Evolutionary conservation across 208 protist genomes (phyloP).

Genomic region (Trypanosoma mega): DNA sequence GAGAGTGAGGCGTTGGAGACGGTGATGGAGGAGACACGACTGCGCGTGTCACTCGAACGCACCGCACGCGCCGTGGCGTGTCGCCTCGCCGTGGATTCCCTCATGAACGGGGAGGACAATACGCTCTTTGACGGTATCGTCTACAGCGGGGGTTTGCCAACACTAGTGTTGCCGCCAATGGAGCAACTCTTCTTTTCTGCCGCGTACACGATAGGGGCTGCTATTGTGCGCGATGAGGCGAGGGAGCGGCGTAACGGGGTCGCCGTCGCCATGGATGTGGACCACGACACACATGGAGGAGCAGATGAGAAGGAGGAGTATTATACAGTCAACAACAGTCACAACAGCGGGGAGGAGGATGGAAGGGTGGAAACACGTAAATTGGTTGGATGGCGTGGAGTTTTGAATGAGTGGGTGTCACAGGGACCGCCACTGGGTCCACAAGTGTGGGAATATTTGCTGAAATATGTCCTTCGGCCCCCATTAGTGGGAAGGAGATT

Average conservation of each 20-base stretch:
- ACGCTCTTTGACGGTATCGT: conserved; percentile 42
- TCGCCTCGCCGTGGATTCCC: conserved; percentile 36
- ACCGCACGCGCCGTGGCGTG: conserved; percentile 50
- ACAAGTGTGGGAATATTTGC: conserved; percentile 64
- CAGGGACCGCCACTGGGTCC: conserved; percentile 24
- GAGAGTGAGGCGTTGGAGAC: conserved; percentile 33
- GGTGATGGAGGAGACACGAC: conserved; percentile 49
- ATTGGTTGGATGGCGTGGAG: conserved; percentile 11
- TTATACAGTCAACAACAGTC: background rate
- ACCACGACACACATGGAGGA: too few relatives aligned
- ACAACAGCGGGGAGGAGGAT: conserved; percentile 10
- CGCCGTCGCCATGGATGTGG: conserved; percentile 7
- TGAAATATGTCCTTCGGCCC: conserved; percentile 53
- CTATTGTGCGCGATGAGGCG: conserved; percentile 43
- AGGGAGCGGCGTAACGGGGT: conserved; percentile 13
- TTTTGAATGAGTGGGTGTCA: conserved; percentile 21
- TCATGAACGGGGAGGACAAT: conserved; percentile 51
- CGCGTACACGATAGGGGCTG: conserved; percentile 54
- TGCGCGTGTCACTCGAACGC: conserved; percentile 64
- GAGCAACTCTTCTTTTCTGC: conserved; percentile 66
- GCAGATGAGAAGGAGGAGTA: conserved; percentile 5
- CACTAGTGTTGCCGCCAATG: conserved; percentile 50
- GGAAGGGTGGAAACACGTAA: conserved; percentile 3
- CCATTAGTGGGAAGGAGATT: conserved; percentile 2
- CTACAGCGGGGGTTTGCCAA: conserved; percentile 13